Evolutionary conservation across 768 basidiomycete species (phyloP).

Genomic region (Tephrocybe rancida): DNA sequence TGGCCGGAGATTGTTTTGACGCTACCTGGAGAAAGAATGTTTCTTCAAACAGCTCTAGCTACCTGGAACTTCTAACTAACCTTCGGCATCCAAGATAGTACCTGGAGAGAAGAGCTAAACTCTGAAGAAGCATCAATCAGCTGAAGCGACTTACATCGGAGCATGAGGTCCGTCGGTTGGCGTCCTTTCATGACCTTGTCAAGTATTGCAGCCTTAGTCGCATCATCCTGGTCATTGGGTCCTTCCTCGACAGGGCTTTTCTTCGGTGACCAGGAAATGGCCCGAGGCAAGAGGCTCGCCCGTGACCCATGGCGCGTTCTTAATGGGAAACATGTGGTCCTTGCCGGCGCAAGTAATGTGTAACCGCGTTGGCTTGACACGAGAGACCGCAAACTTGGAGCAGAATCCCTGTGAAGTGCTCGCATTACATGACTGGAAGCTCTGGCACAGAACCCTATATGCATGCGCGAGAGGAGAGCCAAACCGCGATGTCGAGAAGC

Average conservation of each 20-base stretch:
- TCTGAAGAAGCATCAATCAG: slow-evolving; percentile 10
- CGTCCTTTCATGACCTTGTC: slow-evolving; percentile 88
- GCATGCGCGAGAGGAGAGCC: slow-evolving; percentile 40
- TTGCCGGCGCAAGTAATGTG: not conserved
- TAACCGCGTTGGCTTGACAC: slow-evolving; percentile 1
- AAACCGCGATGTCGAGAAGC: slow-evolving; percentile 17
- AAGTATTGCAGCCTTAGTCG: slow-evolving; percentile 69
- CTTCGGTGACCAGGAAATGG: slow-evolving; percentile 38
- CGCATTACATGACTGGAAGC: slow-evolving; percentile 42
- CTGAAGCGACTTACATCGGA: slow-evolving; percentile 71
- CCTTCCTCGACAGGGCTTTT: slow-evolving; percentile 32
- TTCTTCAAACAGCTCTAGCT: not conserved
- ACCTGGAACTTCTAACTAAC: slow-evolving; percentile 35
- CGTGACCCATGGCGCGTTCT: slow-evolving; percentile 5
- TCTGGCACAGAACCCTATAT: slow-evolving; percentile 36
- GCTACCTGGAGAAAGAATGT: slow-evolving; percentile 52
- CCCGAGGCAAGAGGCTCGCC: slow-evolving; percentile 10
- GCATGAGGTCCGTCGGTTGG: slow-evolving; percentile 86
- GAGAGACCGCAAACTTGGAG: not conserved
- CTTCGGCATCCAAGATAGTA: slow-evolving; percentile 85
- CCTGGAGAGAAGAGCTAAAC: slow-evolving; percentile 47
- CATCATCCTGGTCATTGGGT: slow-evolving; percentile 62
- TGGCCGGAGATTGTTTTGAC: slow-evolving; percentile 88
- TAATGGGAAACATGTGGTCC: slow-evolving; percentile 4
- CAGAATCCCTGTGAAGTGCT: slow-evolving; percentile 19